Evolutionary conservation across 352 stramenopile genomes (phyloP), one percentile per base, ranked within the genome.

Genomic region (Globisporangium barbulae): DNA sequence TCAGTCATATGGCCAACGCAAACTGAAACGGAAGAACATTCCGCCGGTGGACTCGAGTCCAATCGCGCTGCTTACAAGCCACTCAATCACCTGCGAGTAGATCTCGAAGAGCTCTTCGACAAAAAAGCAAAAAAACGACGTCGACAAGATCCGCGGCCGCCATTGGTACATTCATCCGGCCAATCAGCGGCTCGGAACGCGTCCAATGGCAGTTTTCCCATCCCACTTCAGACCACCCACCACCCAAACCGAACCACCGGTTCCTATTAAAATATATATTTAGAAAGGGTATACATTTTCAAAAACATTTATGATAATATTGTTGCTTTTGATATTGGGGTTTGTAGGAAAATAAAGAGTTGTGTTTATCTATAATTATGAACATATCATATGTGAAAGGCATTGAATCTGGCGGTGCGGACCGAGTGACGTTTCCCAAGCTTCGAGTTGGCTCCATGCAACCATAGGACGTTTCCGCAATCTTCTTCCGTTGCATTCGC

Each of bases 161-260:
- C 28, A 72, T 72, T 72, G 66, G 66, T 19, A 44, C 10, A 15
- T 25, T 28, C 9, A 7, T 17, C 47, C n/a, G 10, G 2, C 66
- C 66, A 72, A 72, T 72, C 66, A 64, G 13, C 37, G 22, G 33
- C 22, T 44, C 22, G 25, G 45, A 57, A 31, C 17, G 15, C 42
- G 59, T 17, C 5, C 44, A 62, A 59, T 70, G 35, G 35, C 35
- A 41, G 35, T 41, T 41, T 41, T 41, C 35, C 35, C 35, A 41
- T 41, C 35, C 35, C 35, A 15, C 1, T 41, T 41, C 9, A 13
- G 17, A 41, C 1, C 35, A 41, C 35, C 35, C 35, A 41, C 35
- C 35, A 39, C 33, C 33, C 33, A 12, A 39, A 39, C 33, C 33
- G 33, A 39, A 39, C 33, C 33, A 41, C 35, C 35, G 35, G 35